phyloP scores from a whole-genome alignment of 495 filamentous ascomycete species.

The Penicillium manginii region DNA sequence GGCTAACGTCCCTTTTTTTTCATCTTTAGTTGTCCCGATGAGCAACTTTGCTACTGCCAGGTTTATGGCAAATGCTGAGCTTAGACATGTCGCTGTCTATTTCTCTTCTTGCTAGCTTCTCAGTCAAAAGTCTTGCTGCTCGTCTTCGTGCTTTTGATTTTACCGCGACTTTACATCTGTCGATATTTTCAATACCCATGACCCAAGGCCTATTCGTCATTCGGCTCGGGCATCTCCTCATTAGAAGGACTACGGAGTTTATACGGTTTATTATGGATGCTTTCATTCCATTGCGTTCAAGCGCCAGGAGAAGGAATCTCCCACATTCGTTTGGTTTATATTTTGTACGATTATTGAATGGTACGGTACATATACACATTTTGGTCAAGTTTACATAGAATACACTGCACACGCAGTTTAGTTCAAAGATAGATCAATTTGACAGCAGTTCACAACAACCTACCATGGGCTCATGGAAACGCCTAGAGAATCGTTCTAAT shows the following conservation, averaged over 20 bases:
- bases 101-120: neutral
- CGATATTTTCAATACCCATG: constrained; percentile 22
- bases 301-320: constrained; percentile 7
- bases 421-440: neutral
- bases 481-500: neutral
- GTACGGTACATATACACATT: neutral
- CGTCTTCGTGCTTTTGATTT: neutral
- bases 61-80: constrained; percentile 52
- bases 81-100: neutral
- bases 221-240: neutral
- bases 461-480: neutral
- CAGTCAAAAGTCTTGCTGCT: neutral
- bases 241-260: constrained; percentile 7
- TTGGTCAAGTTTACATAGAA: neutral
- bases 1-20: neutral
- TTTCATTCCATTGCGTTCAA: constrained; percentile 13
- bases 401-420: neutral
- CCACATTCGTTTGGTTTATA: neutral
- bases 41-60: constrained; percentile 52
- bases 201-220: constrained; percentile 3
- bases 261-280: neutral
- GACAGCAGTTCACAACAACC: neutral
- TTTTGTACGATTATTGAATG: neutral
- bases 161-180: constrained; percentile 8
- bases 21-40: constrained; percentile 45